These are phyloP conservation scores for Metschnikowia lochheadii DNA, from an alignment of 805 yeast genomes.

Conservation along the genomic window DNA sequence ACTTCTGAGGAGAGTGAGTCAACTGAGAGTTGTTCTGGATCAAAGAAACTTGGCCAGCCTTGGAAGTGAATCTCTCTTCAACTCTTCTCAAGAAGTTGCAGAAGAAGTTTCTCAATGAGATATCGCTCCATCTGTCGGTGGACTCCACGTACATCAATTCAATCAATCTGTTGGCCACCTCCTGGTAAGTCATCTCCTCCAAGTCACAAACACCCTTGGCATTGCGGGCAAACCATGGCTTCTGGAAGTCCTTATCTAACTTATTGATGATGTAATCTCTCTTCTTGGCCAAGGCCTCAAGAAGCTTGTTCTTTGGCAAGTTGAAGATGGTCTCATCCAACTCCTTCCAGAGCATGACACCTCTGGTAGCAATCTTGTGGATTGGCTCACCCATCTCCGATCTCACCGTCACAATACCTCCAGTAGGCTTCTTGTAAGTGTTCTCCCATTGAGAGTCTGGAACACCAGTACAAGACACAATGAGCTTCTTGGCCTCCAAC, in stretches of 20 bases:
- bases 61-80: slow-evolving; percentile 86
- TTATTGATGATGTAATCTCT: slow-evolving; percentile 79
- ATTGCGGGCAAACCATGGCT: slow-evolving; percentile 93
- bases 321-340: slow-evolving; percentile 90
- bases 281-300: slow-evolving; percentile 77
- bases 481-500: slow-evolving; percentile 87
- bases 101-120: slow-evolving; percentile 76
- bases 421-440: slow-evolving; percentile 91
- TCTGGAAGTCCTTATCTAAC: slow-evolving; percentile 92
- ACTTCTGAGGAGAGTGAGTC: slow-evolving; percentile 55
- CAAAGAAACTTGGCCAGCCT: slow-evolving; percentile 53
- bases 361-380: slow-evolving; percentile 97
- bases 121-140: slow-evolving; percentile 84
- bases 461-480: slow-evolving; percentile 88
- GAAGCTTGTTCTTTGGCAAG: slow-evolving; percentile 82
- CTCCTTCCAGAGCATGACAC: slow-evolving; percentile 96
- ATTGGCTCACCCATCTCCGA: slow-evolving; percentile 99
- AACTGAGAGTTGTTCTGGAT: slow-evolving; percentile 71
- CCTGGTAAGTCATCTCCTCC: slow-evolving; percentile 92
- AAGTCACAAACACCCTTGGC: slow-evolving; percentile 80
- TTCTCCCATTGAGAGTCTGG: slow-evolving; percentile 86
- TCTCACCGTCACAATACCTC: slow-evolving; percentile 93
- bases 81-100: slow-evolving; percentile 88
- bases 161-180: slow-evolving; percentile 81
- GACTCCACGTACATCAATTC: slow-evolving; percentile 83